Evolutionary conservation across 139 green algal species (phyloP).

Genomic region (Coelastrella sp.): DNA sequence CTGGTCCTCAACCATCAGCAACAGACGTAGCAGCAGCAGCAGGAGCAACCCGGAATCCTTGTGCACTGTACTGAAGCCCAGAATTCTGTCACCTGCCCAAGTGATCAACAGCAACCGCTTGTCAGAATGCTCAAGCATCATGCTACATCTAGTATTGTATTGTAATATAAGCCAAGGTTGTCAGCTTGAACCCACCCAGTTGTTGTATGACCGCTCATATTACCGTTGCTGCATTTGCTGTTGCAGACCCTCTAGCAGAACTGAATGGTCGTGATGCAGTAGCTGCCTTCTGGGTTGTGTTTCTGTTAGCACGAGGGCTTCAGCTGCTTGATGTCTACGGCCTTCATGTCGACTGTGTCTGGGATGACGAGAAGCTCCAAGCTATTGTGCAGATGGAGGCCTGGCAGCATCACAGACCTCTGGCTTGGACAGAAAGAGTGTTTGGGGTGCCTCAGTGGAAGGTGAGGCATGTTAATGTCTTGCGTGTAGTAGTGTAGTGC

Average conservation of each 20-base stretch:
- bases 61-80: no score
- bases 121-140: no score
- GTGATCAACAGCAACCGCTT: no score
- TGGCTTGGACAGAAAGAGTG: constrained; percentile 11
- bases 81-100: no score
- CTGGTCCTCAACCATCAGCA: no score
- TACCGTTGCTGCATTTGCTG: neutral
- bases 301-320: neutral
- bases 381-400: constrained; percentile 4
- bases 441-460: constrained; percentile 6
- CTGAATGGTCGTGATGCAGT: constrained; percentile 2
- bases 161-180: no score
- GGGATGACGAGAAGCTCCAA: constrained; percentile 39
- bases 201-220: no score
- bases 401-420: constrained; percentile 10
- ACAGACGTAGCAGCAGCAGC: no score
- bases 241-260: constrained; percentile 12
- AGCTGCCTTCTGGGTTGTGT: constrained; percentile 30
- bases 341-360: neutral
- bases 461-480: neutral
- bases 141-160: no score
- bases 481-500: no score
- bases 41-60: no score
- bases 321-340: neutral
- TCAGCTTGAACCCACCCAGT: no score